Base-by-base conservation (phyloP, 1,139 yeast species). In the Lodderomyces jiufengensis region DNA sequence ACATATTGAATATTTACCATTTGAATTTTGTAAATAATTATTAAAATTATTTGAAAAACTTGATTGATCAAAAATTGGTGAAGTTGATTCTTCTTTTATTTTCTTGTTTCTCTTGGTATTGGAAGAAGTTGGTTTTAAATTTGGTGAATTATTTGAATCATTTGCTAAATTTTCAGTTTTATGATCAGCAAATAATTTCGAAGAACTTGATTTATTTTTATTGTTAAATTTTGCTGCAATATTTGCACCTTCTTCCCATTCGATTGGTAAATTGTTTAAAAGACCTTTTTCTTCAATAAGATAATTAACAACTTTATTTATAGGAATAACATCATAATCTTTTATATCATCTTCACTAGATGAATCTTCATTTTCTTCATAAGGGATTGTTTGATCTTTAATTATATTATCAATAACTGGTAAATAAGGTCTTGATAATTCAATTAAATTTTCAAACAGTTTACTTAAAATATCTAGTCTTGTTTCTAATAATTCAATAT, bases 401-500 rank as follows among this genome's bases (percentile, higher is more conserved):
- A 40, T 14, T 12, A 43, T 32, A 9, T 44, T 40, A 16, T 41
- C 45, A 30, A 44, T 37, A 40, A 66, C 65, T 9, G 55, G 52
- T 27, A 68, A 50, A 45, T 65, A 63, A 3, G 70, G 70, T 30
- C 54, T 55, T 10, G 69, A 54, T 40, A 69, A 41, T 31, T 52
- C 55, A 13, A 69, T 54, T 38, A 69, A 52, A 38, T 62, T 64
- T 40, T 68, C 71, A 40, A 84, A 61, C 2, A 82, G 66, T 48
- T 73, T 73, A 31, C 80, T 77, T 27, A 83, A 62, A 22, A 83
- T 65, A 33, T 78, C 80, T 33, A 82, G 64, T 35, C 92, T 60
- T 15, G 83, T 78, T 51, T 84, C 90, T 31, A 84, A 60, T 38
- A 84, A 59, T 49, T 84, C 92, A 10, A 82, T 84, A 46, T 83